Evolutionary conservation across 495 filamentous ascomycete species (phyloP), one percentile per base, ranked within the genome.

Genomic region (Pseudoneurospora amorphoporcata): DNA sequence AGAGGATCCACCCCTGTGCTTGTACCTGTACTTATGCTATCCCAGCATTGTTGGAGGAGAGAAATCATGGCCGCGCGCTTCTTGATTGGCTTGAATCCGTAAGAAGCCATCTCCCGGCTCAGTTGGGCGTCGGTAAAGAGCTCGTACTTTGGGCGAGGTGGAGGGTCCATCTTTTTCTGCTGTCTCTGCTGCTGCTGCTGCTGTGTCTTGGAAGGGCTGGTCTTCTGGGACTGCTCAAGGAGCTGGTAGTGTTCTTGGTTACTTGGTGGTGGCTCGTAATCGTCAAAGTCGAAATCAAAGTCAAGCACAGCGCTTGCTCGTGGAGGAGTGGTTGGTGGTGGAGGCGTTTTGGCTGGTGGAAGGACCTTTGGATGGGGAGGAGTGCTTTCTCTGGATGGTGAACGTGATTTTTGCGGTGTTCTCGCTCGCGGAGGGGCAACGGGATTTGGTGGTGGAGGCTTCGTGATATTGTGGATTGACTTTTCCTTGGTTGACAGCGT

Each of bases 51-150:
- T 70, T 92, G 82, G 6, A 95, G 81, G 14, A 93, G 77, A 14
- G 87, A 82, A 40, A 95, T 90, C 91, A 92, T 93, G 12, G 88
- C 86, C 70, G 87, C 83, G 19, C 92, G 87, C 70, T 84, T 88
- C 76, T 88, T 93, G 0, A 94, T 82, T 1, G 90, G 82, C 77
- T 95, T 96, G 81, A 95, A 94, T 0, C 90, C 91, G 76, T 89
- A 94, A 0, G 84, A 83, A 4, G 85, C 76, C 43, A 95, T 79
- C 74, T 90, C 87, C 69, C 85, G 88, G 7, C 87, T 82, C 47
- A 96, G 81, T 70, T 92, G 85, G 16, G 84, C 79, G 72, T 91
- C 90, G 17, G 88, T 90, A 71, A 87, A 90, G 3, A 87, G 83
- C 73, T 85, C 84, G 72, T 87, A 95, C 68, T 89, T 87, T 23